Evolutionary conservation across 257 asterid species (phyloP).

Genomic region (Eustoma russellianum): DNA sequence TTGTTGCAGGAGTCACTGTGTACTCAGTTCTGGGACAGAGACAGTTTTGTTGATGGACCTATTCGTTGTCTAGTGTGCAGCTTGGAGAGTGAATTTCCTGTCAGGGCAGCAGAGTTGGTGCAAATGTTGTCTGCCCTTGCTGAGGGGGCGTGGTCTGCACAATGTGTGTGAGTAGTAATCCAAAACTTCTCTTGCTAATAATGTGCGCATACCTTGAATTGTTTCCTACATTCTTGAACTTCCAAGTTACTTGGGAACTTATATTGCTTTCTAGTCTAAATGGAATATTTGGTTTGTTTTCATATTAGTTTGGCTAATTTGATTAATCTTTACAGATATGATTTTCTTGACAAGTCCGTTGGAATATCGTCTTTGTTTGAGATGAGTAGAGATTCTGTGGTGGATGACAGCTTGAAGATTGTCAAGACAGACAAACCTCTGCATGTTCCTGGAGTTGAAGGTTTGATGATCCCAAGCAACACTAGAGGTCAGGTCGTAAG

Average conservation of each 20-base stretch:
- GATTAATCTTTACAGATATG: constrained; percentile 48
- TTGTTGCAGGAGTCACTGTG: constrained; percentile 80
- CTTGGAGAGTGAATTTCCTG: constrained; percentile 90
- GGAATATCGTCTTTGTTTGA: constrained; percentile 74
- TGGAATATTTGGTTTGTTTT: not conserved
- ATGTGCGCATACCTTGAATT: not conserved
- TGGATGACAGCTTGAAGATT: constrained; percentile 46
- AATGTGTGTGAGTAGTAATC: constrained; percentile 78
- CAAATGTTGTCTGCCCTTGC: constrained; percentile 68
- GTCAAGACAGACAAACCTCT: constrained; percentile 45
- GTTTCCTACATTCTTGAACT: not conserved
- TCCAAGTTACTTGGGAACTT: no score
- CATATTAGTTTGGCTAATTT: not conserved
- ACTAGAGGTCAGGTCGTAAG: constrained; percentile 76
- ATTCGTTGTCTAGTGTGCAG: constrained; percentile 80
- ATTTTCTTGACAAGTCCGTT: constrained; percentile 75
- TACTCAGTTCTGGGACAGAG: constrained; percentile 90
- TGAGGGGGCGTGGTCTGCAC: constrained; percentile 93
- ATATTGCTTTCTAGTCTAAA: no score
- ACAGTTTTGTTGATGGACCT: constrained; percentile 87
- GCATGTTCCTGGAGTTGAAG: constrained; percentile 63
- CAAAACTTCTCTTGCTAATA: constrained; percentile 5
- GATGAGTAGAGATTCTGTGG: constrained; percentile 35
- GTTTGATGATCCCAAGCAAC: constrained; percentile 66
- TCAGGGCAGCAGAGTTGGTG: constrained; percentile 51